These are phyloP conservation scores for Pythium sukuiense DNA, from an alignment of 352 stramenopile genomes.

Conservation along the genomic window DNA sequence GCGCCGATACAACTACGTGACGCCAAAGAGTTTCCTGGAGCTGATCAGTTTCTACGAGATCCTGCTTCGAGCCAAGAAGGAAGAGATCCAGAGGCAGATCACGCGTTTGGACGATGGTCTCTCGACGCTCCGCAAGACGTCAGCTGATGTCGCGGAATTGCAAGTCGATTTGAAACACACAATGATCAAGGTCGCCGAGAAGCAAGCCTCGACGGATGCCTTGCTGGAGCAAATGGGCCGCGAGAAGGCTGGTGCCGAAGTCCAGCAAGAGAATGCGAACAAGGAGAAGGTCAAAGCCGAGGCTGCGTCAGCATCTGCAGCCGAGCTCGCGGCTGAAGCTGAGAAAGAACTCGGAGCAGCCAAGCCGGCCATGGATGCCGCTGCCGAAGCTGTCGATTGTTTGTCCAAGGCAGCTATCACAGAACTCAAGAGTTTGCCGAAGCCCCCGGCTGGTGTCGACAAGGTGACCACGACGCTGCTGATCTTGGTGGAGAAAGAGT, in stretches of 20 bases:
- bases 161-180: conserved; percentile 95
- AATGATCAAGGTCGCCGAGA: conserved; percentile 95
- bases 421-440: conserved; percentile 96
- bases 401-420: conserved; percentile 96
- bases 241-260: conserved; percentile 92
- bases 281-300: conserved; percentile 94
- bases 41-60: conserved; percentile 98
- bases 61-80: conserved; percentile 93
- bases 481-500: conserved; percentile 97
- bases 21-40: conserved; percentile 98
- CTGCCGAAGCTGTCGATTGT: conserved; percentile 93
- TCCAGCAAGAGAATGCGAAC: conserved; percentile 94
- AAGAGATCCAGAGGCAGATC: conserved; percentile 94
- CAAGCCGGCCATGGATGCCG: conserved; percentile 97
- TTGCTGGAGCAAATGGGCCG: conserved; percentile 94
- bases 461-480: conserved; percentile 96
- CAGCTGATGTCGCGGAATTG: conserved; percentile 94
- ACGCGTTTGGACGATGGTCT: conserved; percentile 96
- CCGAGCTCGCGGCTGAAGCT: conserved; percentile 92
- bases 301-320: conserved; percentile 89
- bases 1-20: conserved; percentile 98
- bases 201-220: conserved; percentile 93
- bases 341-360: conserved; percentile 95
- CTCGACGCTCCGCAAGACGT: conserved; percentile 95
- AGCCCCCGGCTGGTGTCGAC: conserved; percentile 94